These are phyloP conservation scores for Chalara sp. DNA, from an alignment of 2,329 filamentous ascomycete species.

Conservation along the genomic window DNA sequence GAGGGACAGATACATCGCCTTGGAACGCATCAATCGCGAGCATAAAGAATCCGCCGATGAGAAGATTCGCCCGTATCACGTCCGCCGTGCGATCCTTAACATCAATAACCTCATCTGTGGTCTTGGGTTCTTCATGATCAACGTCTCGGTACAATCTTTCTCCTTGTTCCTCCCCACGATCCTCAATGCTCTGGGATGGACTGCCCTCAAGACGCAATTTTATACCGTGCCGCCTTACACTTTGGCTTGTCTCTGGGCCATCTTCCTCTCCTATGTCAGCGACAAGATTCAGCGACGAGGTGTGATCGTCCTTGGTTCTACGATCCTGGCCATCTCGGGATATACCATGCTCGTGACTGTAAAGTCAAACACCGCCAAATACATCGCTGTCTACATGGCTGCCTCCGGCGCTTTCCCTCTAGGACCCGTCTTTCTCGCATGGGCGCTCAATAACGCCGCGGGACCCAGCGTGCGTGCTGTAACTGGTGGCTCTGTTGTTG, in stretches of 20 bases:
- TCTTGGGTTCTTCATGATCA: slow-evolving; percentile 30
- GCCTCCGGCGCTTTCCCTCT: slow-evolving; percentile 37
- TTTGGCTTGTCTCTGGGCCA: slow-evolving; percentile 53
- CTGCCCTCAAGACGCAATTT: slow-evolving; percentile 39
- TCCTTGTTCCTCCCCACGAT: slow-evolving; percentile 46
- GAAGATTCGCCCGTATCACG: slow-evolving; percentile 30
- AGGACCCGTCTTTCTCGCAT: slow-evolving; percentile 37
- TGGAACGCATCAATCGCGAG: slow-evolving; percentile 32
- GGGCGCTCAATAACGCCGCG: slow-evolving; percentile 39
- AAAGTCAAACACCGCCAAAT: slow-evolving; percentile 26
- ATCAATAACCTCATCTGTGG: slow-evolving; percentile 16
- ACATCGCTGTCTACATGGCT: slow-evolving; percentile 37
- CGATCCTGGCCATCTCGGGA: slow-evolving; percentile 21
- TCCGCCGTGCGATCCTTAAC: slow-evolving; percentile 34
- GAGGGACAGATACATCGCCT: slow-evolving; percentile 34
- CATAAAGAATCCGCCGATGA: slow-evolving; percentile 32
- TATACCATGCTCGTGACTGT: slow-evolving; percentile 30
- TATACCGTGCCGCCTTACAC: slow-evolving; percentile 43
- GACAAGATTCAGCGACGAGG: slow-evolving; percentile 40
- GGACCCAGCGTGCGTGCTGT: slow-evolving; percentile 36
- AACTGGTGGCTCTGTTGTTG: slow-evolving; percentile 14
- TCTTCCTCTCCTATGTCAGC: slow-evolving; percentile 39
- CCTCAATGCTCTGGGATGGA: slow-evolving; percentile 17
- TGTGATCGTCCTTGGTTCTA: slow-evolving; percentile 42
- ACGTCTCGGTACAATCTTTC: slow-evolving; percentile 36